Conservation (phyloP, 352 stramenopile species). For the Pythium rhizo-oryzae region DNA sequence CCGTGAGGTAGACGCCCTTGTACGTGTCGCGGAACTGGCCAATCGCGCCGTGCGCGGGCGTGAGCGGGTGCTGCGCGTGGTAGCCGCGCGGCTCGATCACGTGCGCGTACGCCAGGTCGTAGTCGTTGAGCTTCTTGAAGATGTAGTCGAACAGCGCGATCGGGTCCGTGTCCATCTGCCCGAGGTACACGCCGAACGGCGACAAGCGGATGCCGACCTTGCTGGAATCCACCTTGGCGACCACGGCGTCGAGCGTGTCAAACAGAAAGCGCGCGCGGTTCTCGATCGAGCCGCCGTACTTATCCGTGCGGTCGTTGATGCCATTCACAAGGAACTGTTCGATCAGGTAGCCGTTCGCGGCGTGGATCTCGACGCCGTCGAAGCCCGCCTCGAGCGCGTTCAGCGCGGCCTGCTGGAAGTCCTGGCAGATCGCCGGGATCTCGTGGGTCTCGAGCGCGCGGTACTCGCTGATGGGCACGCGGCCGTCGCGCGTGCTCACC, state of each 20-base stretch:
- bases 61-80: slow-evolving; percentile 42
- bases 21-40: slow-evolving; percentile 27
- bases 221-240: slow-evolving; percentile 6
- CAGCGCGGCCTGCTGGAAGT: slow-evolving; percentile 55
- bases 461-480: slow-evolving; percentile 39
- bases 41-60: slow-evolving; percentile 45
- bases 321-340: slow-evolving; percentile 75
- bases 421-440: slow-evolving; percentile 54
- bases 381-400: slow-evolving; percentile 42
- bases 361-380: slow-evolving; percentile 65
- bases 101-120: slow-evolving; percentile 65
- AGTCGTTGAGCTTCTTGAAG: slow-evolving; percentile 55
- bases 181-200: slow-evolving; percentile 34
- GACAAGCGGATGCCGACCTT: slow-evolving; percentile 29
- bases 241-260: slow-evolving; percentile 51
- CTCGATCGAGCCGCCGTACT: slow-evolving; percentile 75
- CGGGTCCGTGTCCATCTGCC: slow-evolving; percentile 49
- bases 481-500: slow-evolving; percentile 4
- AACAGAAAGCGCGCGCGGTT: slow-evolving; percentile 66
- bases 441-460: slow-evolving; percentile 63
- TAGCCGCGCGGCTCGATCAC: slow-evolving; percentile 64
- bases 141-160: slow-evolving; percentile 55
- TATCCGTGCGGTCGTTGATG: slow-evolving; percentile 50
- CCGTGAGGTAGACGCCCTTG: slow-evolving; percentile 33
- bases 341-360: slow-evolving; percentile 85